Evolutionary conservation across 2,329 filamentous ascomycete species (phyloP).

Genomic region (Ophiosphaerella korrae): DNA sequence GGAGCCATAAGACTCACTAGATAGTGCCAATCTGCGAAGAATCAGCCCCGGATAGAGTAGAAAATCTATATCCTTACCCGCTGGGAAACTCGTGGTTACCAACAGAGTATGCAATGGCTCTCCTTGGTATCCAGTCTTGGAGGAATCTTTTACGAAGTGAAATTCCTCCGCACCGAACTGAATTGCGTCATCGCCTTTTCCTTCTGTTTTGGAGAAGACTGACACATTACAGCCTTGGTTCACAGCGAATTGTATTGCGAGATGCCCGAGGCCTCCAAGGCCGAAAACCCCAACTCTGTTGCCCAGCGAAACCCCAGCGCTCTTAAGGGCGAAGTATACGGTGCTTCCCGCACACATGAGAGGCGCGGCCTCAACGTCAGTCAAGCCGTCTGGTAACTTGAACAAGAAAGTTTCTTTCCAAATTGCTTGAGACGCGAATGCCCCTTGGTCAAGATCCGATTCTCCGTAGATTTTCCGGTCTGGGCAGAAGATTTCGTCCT

Average conservation of each 20-base stretch:
- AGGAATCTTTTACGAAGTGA: not conserved
- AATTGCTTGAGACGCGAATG: conserved; percentile 50
- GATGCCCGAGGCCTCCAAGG: conserved; percentile 66
- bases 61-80: not conserved
- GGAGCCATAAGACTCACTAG: no score
- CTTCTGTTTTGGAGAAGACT: conserved; percentile 67
- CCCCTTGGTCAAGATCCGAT: conserved; percentile 53
- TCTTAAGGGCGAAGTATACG: conserved; percentile 54
- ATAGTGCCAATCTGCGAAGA: no score
- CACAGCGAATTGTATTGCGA: conserved; percentile 74
- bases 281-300: conserved; percentile 71
- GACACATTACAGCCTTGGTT: conserved; percentile 76
- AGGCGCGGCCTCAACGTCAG: conserved; percentile 52
- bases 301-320: conserved; percentile 49
- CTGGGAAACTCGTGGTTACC: not conserved
- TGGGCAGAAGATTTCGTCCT: conserved; percentile 49
- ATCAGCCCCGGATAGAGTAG: no score
- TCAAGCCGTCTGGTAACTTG: conserved; percentile 50
- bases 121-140: not conserved
- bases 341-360: conserved; percentile 56
- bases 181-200: conserved; percentile 69
- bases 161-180: conserved; percentile 66
- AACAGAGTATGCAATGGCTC: not conserved
- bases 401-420: conserved; percentile 55
- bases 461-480: conserved; percentile 45